Evolutionary conservation across 1,139 yeast species (phyloP), one percentile per base, ranked within the genome.

Genomic region (Sugiyamaella neomexicana): DNA sequence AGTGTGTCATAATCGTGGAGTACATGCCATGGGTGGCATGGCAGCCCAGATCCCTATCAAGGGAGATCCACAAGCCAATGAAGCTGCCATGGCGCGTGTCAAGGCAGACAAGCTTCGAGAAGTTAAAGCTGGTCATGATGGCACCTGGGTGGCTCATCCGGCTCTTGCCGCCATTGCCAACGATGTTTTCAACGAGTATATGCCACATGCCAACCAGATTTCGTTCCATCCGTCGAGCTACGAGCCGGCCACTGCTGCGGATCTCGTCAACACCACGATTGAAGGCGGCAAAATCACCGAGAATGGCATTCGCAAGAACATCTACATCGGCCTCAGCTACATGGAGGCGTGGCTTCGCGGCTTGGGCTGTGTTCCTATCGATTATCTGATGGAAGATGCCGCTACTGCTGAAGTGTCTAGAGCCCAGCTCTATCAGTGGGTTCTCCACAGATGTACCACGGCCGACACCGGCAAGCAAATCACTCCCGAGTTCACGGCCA

Each of bases 371-470:
- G 89, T 85, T 56, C 90, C 91, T 64, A 85, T 85, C 71, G 84
- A 86, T 76, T 83, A 80, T 69, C 77, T 85, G 72, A 85, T 85
- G 91, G 91, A 85, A 74, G 91, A 85, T 68, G 91, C 91, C 46
- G 91, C 91, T 51, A 85, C 91, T 54, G 91, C 91, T 51, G 91
- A 85, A 72, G 90, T 86, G 46, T 84, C 89, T 31, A 81, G 91
- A 70, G 80, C 87, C 37, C 89, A 85, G 72, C 78, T 85, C 63
- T 82, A 86, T 80, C 89, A 85, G 71, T 86, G 91, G 91, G 89
- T 85, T 58, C 80, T 81, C 58, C 90, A 85, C 69, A 82, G 83
- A 55, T 82, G 80, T 52, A 72, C 72, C 61, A 83, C 89, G 50
- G 81, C 79, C 59, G 76, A 77, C 59, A 55, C 60, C 5, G 71